Base-by-base conservation (phyloP, 169 alveolate genomes). In the Pseudocohnilembus persalinus region DNA sequence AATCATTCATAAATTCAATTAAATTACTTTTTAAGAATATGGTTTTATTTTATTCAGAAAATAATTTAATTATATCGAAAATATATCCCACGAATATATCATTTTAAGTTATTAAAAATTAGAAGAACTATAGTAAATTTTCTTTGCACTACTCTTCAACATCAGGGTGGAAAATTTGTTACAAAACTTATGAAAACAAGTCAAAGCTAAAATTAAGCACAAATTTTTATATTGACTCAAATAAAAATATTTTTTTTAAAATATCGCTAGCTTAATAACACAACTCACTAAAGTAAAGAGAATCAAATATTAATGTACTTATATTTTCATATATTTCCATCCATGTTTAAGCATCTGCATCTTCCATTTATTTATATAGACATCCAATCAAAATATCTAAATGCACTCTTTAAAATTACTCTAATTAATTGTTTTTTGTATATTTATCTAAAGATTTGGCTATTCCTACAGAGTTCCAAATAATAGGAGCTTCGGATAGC, bases 381-480 rank as follows among this genome's bases (percentile, higher is more conserved):
- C 90, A 86, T 26, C 90, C 90, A 74, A 78, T 80, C 1, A 86
- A 74, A 29, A 86, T 86, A 74, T 86, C 90, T 63, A 86, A 64
- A 82, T 86, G 90, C 74, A 79, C 90, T 49, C 64, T 35, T 16
- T 82, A 63, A 31, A 86, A 86, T n/a, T 74, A 72, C 74, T 86
- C 28, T 31, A 86, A 29, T 11, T 49, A 31, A 20, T 80, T 68
- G 74, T 79, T 73, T 25, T 86, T 81, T 20, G 81, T 85, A 32
- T 81, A 86, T 4, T 74, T 76, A 86, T 86, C 85, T 79, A 86
- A 49, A 6, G 90, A 85, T 68, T 86, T 65, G 4, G 90, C 90
- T 29, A 86, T 76, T 1, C 90, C 90, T 1, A 86, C 90, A 75
- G 87, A 80, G 75, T 86, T 86, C 90, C 90, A 86, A 72, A 49